Percentiles rank a stretch among this genome's conserved stretches.
Conservation (phyloP, 768 basidiomycete genomes). For the Macrolepiota albuminosa region DNA sequence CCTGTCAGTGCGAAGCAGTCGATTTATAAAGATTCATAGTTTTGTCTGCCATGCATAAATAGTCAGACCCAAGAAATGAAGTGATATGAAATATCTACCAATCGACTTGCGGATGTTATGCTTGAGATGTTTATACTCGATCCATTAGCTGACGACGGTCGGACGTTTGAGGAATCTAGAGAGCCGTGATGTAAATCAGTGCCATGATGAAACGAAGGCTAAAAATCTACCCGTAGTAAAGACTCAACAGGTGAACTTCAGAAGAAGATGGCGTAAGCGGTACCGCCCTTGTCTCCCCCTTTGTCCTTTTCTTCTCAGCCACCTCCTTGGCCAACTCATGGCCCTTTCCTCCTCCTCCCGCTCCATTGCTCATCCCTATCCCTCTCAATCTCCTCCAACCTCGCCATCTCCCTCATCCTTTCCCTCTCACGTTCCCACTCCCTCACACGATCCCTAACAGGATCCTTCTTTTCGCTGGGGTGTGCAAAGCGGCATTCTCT, state of each 20-base stretch:
- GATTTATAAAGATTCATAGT: slow-evolving; percentile 65
- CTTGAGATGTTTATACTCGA: slow-evolving; percentile 43
- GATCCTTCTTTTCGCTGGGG: slow-evolving; percentile 30
- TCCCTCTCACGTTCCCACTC: slow-evolving; percentile 76
- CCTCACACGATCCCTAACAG: slow-evolving; percentile 55
- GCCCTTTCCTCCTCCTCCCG: slow-evolving; percentile 28
- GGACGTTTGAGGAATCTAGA: slow-evolving; percentile 4
- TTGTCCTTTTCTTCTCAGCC: slow-evolving; percentile 29
- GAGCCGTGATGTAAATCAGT: neutral
- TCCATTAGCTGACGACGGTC: slow-evolving; percentile 20
- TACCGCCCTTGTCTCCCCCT: slow-evolving; percentile 29
- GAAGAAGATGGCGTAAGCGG: slow-evolving; percentile 3
- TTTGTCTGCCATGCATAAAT: slow-evolving; percentile 43
- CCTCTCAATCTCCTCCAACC: slow-evolving; percentile 51
- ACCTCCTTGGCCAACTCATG: neutral
- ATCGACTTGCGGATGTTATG: slow-evolving; percentile 74
- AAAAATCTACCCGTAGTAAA: slow-evolving; percentile 9
- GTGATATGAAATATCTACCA: slow-evolving; percentile 36
- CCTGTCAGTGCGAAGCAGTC: slow-evolving; percentile 43
- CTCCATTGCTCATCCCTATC: slow-evolving; percentile 42
- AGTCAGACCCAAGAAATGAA: neutral
- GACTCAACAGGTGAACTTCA: slow-evolving; percentile 7
- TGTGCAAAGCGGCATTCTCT: slow-evolving; percentile 11
- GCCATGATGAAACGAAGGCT: neutral
- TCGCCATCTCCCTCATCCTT: slow-evolving; percentile 64